These are phyloP conservation scores for Schizosaccharomyces pombe DNA, from an alignment of 805 yeast species.

Conservation along the genomic window DNA sequence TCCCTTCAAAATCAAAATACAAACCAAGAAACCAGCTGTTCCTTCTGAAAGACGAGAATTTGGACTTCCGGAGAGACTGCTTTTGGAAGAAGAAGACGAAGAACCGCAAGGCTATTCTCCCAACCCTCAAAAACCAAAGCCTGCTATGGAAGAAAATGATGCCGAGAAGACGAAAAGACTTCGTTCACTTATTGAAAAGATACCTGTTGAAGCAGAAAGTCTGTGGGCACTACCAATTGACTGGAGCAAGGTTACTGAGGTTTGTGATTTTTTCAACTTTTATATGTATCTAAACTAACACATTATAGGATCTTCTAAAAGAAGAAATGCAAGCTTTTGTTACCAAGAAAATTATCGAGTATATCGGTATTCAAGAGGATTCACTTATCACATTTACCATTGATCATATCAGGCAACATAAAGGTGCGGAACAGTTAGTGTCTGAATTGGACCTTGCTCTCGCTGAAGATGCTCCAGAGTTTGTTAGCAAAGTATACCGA, in stretches of 20 bases:
- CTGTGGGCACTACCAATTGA: conserved; percentile 11
- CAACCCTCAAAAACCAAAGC: background rate
- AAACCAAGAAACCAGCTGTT: background rate
- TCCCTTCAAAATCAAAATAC: background rate
- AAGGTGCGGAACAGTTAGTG: conserved; percentile 13
- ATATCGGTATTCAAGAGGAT: conserved; percentile 15
- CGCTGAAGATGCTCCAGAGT: conserved; percentile 22
- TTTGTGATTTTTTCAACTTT: background rate
- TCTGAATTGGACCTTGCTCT: conserved; percentile 17
- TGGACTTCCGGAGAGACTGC: background rate
- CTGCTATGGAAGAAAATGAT: background rate
- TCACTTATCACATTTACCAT: conserved; percentile 15
- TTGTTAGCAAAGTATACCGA: conserved; percentile 10
- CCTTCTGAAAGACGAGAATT: background rate
- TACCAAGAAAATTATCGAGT: conserved; percentile 12
- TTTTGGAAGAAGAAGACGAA: conserved; percentile 4
- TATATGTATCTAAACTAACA: background rate
- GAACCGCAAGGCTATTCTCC: background rate
- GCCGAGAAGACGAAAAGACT: background rate
- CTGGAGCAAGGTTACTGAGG: conserved; percentile 12
- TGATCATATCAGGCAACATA: conserved; percentile 11
- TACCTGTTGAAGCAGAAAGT: conserved; percentile 9
- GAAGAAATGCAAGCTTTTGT: conserved; percentile 9
- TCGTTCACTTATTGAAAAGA: conserved; percentile 5
- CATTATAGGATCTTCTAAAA: background rate